phyloP scores from a whole-genome alignment of 2,329 filamentous ascomycete species.

The Alternaria conjuncta region DNA sequence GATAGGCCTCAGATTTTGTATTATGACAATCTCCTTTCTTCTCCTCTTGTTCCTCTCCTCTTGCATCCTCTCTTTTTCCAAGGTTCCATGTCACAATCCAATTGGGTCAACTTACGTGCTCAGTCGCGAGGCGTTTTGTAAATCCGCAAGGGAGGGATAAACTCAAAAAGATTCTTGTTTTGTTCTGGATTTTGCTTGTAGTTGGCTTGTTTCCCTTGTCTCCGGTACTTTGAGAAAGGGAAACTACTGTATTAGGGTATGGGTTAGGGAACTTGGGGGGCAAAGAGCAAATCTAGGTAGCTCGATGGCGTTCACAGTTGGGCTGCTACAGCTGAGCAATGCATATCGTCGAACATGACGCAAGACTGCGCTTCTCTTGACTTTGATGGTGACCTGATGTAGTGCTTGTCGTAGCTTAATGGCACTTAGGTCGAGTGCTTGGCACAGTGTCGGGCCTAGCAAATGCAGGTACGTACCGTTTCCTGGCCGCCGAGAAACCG shows the following conservation, averaged over 20 bases:
- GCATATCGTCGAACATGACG: conserved; percentile 16
- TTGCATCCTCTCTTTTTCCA: conserved; percentile 42
- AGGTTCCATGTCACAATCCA: conserved; percentile 9
- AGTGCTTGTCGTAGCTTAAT: background rate
- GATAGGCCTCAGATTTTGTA: conserved; percentile 38
- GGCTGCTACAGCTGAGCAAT: conserved; percentile 17
- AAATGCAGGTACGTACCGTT: conserved; percentile 13
- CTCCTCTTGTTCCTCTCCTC: conserved; percentile 31
- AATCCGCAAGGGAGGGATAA: conserved; percentile 33
- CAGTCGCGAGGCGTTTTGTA: conserved; percentile 32
- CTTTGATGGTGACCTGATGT: background rate
- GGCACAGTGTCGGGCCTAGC: background rate
- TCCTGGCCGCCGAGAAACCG: conserved; percentile 9
- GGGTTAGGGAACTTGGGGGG: conserved; percentile 6
- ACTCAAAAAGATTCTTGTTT: conserved; percentile 28
- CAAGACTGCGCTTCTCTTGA: background rate
- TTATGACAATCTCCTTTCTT: conserved; percentile 41
- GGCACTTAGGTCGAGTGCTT: background rate
- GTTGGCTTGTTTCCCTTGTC: conserved; percentile 13
- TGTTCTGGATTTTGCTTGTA: conserved; percentile 17
- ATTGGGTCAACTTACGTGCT: conserved; percentile 28
- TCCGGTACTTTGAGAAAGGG: conserved; percentile 12
- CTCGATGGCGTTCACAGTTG: conserved; percentile 8
- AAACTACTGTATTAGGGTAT: conserved; percentile 23
- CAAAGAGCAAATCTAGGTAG: conserved; percentile 12